Evolutionary conservation across 2,329 filamentous ascomycete species (phyloP).

Genomic region (Epichloe gansuensis): DNA sequence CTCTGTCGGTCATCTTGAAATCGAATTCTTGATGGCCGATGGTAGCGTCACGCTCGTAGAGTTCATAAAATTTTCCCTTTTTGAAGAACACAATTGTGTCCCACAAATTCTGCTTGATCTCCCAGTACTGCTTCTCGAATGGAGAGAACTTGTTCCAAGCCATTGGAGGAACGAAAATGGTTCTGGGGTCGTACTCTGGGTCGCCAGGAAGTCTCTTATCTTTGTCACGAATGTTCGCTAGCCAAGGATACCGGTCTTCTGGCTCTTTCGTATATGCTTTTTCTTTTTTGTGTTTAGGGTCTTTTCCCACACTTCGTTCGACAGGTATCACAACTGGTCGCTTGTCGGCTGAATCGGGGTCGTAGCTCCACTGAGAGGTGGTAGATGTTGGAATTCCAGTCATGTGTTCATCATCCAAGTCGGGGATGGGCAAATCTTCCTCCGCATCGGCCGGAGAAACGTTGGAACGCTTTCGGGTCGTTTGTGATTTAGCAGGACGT

Average conservation of each 20-base stretch:
- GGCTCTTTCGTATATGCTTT: constrained; percentile 76
- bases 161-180: constrained; percentile 73
- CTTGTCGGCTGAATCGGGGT: constrained; percentile 33
- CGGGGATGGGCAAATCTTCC: constrained; percentile 27
- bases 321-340: constrained; percentile 22
- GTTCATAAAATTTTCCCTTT: constrained; percentile 97
- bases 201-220: constrained; percentile 67
- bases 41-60: constrained; percentile 96
- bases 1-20: constrained; percentile 90
- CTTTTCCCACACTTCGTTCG: constrained; percentile 14
- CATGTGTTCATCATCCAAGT: constrained; percentile 41
- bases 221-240: constrained; percentile 73
- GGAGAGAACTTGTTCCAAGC: constrained; percentile 77
- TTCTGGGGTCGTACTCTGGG: constrained; percentile 82
- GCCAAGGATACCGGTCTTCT: constrained; percentile 78
- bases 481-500: constrained; percentile 39
- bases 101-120: constrained; percentile 97
- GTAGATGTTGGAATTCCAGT: constrained; percentile 52
- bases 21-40: constrained; percentile 95
- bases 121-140: constrained; percentile 98
- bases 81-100: constrained; percentile 99
- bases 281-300: constrained; percentile 35
- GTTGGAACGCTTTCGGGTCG: constrained; percentile 50
- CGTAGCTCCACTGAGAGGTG: constrained; percentile 67
- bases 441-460: constrained; percentile 26